Base-by-base conservation (phyloP, 139 green algal genomes). In the Picochlorum sp. region DNA sequence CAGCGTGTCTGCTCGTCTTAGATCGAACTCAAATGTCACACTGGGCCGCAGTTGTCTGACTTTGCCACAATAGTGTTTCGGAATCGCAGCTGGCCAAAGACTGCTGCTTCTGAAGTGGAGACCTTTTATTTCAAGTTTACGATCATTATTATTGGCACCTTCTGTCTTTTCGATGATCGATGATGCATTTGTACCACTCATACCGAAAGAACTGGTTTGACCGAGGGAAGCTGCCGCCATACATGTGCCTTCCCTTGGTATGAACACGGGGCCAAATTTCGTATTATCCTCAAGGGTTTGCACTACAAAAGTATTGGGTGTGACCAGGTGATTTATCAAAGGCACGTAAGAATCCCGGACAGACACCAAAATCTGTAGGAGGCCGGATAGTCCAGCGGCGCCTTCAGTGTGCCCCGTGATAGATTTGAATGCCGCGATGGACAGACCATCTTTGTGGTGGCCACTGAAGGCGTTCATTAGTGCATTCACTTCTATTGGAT, bases 401-500 rank as follows among this genome's bases (percentile, higher is more conserved):
- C 79, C 65, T 66, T 88, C 82, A 5, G 77, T 80, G 69, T 88
- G 82, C 34, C 82, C 82, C 3, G 65, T 62, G 62, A 54, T 63
- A 9, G 74, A 68, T 62, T 88, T 87, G 49, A 28, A 65, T n/a
- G 79, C 70, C 3, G 59, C 6, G 5, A 86, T 28, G 0, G 37
- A 15, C 1, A 78, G 8, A 41, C 34, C 41, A n/a, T 62, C 23
- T 15, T 41, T 41, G 21, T 16, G 6, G 62, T 18, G 61, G 16
- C 54, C 71, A 57, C 62, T 62, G 13, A 65, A 65, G 15, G 23
- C 41, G 28, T 74, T 61, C 15, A 28, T 63, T 23, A 61, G 23
- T 10, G 85, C 86, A 3, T 84, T 81, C 1, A 90, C 62, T 63
- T 95, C 88, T 26, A 96, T 94, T 44, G 88, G 85, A 58, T 96